Evolutionary conservation across 305 asterid species (phyloP), one percentile per base, ranked within the genome.

Genomic region (Solanum chacoense): DNA sequence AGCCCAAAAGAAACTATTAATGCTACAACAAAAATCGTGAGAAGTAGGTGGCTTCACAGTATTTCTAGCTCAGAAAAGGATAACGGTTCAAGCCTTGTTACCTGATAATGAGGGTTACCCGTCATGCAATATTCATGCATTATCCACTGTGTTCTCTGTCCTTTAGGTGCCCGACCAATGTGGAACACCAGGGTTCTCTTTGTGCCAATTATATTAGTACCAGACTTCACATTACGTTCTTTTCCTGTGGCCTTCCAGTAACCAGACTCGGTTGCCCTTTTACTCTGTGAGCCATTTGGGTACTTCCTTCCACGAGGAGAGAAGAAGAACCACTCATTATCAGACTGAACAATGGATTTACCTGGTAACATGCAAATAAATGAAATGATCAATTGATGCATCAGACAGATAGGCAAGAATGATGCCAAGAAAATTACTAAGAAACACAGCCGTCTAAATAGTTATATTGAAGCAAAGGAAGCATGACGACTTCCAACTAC

Each of bases 161-260:
- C 99, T 89, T 89, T 94, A 0, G 99, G 98, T 7, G 99, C 99
- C 28, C 99, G 95, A 18, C 98, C 98, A 0, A 42, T 90, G 94
- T 96, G 99, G 91, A 97, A 96, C 34, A 96, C 99, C 59, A 97
- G 83, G n/a, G 98, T 97, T 92, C 98, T 93, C 92, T 95, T 94
- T 16, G 96, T 96, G 88, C 99, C 99, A 59, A 97, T 94, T 8
- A 92, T 40, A 79, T 55, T 90, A 6, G 95, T 83, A 67, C 98
- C 98, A 3, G 98, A 95, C 89, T 94, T 97, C 55, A 97, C 96
- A 63, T 84, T 40, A 31, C 98, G 95, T 85, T 96, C 95, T 88
- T 95, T 97, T 11, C 99, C 99, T 0, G 99, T 97, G 81, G 99
- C 99, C 93, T 97, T 97, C 99, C 99, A 96, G 90, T 95, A 95